A percentile compares a stretch with the other conserved stretches of the same genome.
Conservation (phyloP, 2,329 filamentous ascomycete species). For the Fonsecaea erecta region DNA sequence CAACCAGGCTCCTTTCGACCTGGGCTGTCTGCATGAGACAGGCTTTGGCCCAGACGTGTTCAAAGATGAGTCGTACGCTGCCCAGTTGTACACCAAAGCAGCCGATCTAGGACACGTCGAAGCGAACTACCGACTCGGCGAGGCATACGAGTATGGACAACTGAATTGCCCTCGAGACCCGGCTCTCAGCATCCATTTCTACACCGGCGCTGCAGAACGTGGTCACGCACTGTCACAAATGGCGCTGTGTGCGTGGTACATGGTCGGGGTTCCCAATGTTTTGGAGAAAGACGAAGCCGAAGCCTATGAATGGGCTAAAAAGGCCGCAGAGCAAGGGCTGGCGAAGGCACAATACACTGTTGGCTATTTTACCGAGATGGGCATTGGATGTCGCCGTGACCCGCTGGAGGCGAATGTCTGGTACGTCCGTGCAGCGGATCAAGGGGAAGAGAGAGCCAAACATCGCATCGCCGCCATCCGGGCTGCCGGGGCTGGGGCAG, state of each 20-base stretch:
- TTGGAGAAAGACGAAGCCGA: constrained; percentile 94
- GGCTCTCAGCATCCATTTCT: constrained; percentile 93
- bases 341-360: constrained; percentile 86
- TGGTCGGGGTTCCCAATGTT: constrained; percentile 89
- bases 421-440: constrained; percentile 95
- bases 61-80: constrained; percentile 85
- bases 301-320: constrained; percentile 92
- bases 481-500: constrained; percentile 70
- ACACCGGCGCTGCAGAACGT: constrained; percentile 85
- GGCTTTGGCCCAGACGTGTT: constrained; percentile 97
- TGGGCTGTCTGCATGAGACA: constrained; percentile 84
- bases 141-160: constrained; percentile 92
- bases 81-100: constrained; percentile 90
- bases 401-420: constrained; percentile 96
- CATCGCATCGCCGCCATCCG: constrained; percentile 85
- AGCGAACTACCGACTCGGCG: constrained; percentile 86
- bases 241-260: constrained; percentile 98
- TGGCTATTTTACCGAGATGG: constrained; percentile 98
- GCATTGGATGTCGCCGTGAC: constrained; percentile 91
- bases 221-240: constrained; percentile 92
- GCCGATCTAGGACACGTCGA: constrained; percentile 89
- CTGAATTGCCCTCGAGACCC: constrained; percentile 88
- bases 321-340: constrained; percentile 81
- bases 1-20: constrained; percentile 88
- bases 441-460: constrained; percentile 87